Evolutionary conservation across 305 asterid species (phyloP).

Genomic region (Fraxinus sp.): DNA sequence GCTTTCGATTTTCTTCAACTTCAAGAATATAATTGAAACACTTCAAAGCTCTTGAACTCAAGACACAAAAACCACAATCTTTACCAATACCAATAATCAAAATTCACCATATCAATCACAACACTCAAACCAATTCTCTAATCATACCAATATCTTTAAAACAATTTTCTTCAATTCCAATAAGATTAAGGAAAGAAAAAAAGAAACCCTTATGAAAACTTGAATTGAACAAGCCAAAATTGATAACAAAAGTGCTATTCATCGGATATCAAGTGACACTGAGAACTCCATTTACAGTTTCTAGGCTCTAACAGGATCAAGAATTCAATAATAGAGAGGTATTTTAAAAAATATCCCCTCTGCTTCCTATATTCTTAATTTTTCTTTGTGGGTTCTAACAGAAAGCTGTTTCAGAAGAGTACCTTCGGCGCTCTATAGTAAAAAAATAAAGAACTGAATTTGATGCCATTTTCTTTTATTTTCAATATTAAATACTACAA

Average conservation of each 20-base stretch:
- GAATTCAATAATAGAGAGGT: constrained; percentile 4
- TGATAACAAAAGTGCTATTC: background rate
- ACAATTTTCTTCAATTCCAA: constrained; percentile 23
- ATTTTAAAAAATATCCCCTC: background rate
- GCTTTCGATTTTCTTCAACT: constrained; percentile 21
- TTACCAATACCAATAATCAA: background rate
- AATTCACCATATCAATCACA: constrained; percentile 8
- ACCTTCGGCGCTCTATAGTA: constrained; percentile 53
- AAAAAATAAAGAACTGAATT: constrained; percentile 34
- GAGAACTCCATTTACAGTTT: constrained; percentile 38
- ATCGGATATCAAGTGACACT: constrained; percentile 57
- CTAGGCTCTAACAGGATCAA: background rate
- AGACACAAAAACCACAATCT: constrained; percentile 5
- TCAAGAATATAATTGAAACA: background rate
- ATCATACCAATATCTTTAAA: background rate
- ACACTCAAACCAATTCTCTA: constrained; percentile 14
- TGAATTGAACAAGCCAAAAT: constrained; percentile 9
- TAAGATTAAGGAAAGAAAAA: background rate
- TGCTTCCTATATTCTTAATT: background rate
- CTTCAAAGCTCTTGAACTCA: background rate
- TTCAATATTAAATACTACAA: background rate
- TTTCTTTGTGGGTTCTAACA: constrained; percentile 32
- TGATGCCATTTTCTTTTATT: constrained; percentile 44
- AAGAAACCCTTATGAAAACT: background rate
- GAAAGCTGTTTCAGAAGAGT: constrained; percentile 66